Evolutionary conservation across 257 asterid species (phyloP).

Genomic region (Solanum sitiens): DNA sequence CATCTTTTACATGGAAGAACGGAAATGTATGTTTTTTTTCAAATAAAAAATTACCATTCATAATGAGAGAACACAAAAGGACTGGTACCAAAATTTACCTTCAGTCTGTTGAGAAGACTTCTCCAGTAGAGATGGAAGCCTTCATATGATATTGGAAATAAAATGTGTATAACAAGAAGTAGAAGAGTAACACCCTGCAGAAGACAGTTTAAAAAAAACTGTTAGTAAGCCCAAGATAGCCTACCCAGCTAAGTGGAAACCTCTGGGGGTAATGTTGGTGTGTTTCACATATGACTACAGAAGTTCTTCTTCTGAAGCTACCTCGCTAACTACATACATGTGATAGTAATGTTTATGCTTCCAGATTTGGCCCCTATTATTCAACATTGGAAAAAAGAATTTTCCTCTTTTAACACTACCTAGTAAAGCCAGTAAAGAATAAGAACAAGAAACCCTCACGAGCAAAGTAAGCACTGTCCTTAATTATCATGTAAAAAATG

Average conservation of each 20-base stretch:
- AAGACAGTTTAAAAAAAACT: slow-evolving; percentile 1
- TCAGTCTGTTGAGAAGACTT: slow-evolving; percentile 49
- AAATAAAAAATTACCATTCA: neutral
- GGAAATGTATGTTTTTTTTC: neutral
- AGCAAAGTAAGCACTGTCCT: neutral
- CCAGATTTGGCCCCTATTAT: neutral
- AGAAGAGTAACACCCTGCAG: slow-evolving; percentile 62
- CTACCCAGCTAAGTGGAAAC: neutral
- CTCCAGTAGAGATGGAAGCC: slow-evolving; percentile 68
- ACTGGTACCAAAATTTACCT: slow-evolving; percentile 34
- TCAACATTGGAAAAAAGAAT: neutral
- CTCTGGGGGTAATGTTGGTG: neutral
- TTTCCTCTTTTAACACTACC: neutral
- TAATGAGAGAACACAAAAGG: neutral
- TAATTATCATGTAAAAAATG: neutral
- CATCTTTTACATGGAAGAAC: neutral
- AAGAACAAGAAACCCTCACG: neutral
- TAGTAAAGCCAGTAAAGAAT: neutral
- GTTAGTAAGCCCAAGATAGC: neutral
- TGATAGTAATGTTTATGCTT: neutral
- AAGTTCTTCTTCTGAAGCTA: neutral
- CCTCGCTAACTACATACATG: neutral
- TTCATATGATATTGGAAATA: slow-evolving; percentile 75
- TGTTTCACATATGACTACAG: neutral
- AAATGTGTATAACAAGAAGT: slow-evolving; percentile 57